Evolutionary conservation across 352 stramenopile genomes (phyloP), one percentile per base, ranked within the genome.

Genomic region (Blastocystis sp.): DNA sequence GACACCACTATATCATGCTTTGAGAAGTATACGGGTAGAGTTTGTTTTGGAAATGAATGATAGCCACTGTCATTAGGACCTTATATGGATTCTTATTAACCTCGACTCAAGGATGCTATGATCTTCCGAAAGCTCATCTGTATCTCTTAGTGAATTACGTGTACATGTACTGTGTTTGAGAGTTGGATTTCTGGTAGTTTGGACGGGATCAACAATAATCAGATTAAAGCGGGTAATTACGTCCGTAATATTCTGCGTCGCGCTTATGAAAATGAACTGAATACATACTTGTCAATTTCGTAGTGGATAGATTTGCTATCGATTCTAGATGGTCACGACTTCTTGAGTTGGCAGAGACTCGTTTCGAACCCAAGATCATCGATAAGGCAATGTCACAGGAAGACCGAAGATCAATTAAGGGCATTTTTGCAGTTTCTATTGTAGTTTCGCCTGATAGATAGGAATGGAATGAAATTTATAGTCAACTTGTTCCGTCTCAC

Each of bases 401-500:
- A n/a, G n/a, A 68, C 20, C 73, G 73, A 11, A 26, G 54, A 6
- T 26, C 18, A 18, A 84, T 84, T 55, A 84, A 84, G 53, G 37
- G n/a, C 13, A 45, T 69, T 29, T 84, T 84, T n/a, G 73, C 50
- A 20, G 62, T 73, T 15, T 11, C 6, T 20, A 23, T 11, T 26
- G 29, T 7, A 1, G 62, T 9, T 26, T 11, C 4, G 8, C 23
- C 0, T 43, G 26, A 73, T 29, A 37, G 15, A 37, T 73, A 73
- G 62, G 54, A 84, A 34, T 84, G 53, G 29, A 84, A 84, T 43
- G 4, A 26, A n/a, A 63, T 84, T n/a, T 84, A 84, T 29, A 55
- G 47, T 2, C 50, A 84, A 55, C n/a, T 84, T 7, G 53, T 84
- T 20, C 73, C 73, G 4, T 64, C 73, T 50, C 43, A 84, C 8